phyloP scores from a whole-genome alignment of 2,329 filamentous ascomycete genomes.

The Decorospora gaudefroyi region DNA sequence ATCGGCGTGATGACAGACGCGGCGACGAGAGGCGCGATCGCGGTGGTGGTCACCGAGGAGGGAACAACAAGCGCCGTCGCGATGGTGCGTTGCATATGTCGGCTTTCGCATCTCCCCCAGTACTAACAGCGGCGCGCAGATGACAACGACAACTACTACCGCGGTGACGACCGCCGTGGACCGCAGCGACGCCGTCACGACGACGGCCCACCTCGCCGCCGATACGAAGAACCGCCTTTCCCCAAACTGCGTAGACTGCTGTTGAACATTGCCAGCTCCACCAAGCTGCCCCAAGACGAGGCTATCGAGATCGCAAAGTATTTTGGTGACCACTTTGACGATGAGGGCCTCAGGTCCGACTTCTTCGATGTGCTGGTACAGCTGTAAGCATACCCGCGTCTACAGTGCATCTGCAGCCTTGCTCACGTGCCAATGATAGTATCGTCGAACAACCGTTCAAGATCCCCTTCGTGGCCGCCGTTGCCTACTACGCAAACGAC shows the following conservation, averaged over 20 bases:
- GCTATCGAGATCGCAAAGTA: slow-evolving; percentile 58
- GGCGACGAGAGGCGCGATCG: slow-evolving; percentile 33
- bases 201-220: slow-evolving; percentile 36
- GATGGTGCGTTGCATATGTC: slow-evolving; percentile 32
- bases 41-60: slow-evolving; percentile 32
- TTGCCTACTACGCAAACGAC: slow-evolving; percentile 78
- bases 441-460: slow-evolving; percentile 92
- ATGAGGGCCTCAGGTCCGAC: slow-evolving; percentile 73
- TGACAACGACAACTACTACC: slow-evolving; percentile 34
- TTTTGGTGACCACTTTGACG: slow-evolving; percentile 75
- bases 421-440: slow-evolving; percentile 47
- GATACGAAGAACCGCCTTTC: slow-evolving; percentile 43
- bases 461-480: slow-evolving; percentile 89
- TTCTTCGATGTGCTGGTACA: slow-evolving; percentile 77
- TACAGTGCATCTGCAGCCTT: not conserved
- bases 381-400: slow-evolving; percentile 57
- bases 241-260: slow-evolving; percentile 43
- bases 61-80: slow-evolving; percentile 39
- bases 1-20: slow-evolving; percentile 29
- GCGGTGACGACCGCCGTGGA: slow-evolving; percentile 39
- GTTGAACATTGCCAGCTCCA: slow-evolving; percentile 47
- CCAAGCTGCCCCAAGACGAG: slow-evolving; percentile 45
- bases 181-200: slow-evolving; percentile 41
- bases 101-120: not conserved
- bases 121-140: slow-evolving; percentile 24